These are phyloP conservation scores for Rutstroemia sp. DNA, from an alignment of 2,329 filamentous ascomycete species.

Conservation along the genomic window DNA sequence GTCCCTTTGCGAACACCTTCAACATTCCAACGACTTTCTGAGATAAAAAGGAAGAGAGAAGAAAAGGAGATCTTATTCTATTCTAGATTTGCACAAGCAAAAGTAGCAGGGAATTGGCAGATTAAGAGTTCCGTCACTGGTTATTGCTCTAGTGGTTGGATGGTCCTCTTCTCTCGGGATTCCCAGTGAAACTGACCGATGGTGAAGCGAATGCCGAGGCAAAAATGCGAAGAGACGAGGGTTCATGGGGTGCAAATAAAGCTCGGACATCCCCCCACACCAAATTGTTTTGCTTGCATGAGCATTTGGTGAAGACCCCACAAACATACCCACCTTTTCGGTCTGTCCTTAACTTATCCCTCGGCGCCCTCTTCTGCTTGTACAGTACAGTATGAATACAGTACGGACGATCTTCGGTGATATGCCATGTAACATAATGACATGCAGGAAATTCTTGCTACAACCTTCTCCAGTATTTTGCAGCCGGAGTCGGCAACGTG, in stretches of 20 bases:
- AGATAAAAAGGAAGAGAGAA: slow-evolving; percentile 7
- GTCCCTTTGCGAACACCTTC: slow-evolving; percentile 28
- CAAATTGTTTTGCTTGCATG: neutral
- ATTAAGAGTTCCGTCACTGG: slow-evolving; percentile 1
- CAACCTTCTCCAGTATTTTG: neutral
- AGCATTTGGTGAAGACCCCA: neutral
- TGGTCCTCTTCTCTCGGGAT: slow-evolving; percentile 1
- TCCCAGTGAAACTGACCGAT: neutral
- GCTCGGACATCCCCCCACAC: neutral
- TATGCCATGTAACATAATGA: neutral
- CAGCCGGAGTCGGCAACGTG: neutral
- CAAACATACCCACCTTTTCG: neutral
- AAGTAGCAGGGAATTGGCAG: slow-evolving; percentile 3
- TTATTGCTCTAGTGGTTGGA: neutral
- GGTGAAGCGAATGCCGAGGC: slow-evolving; percentile 4
- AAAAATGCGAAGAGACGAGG: neutral
- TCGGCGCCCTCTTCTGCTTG: no score
- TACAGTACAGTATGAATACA: neutral
- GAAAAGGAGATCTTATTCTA: slow-evolving; percentile 3
- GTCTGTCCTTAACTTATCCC: neutral
- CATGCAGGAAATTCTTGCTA: neutral
- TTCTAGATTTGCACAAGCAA: slow-evolving; percentile 11
- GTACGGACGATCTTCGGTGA: neutral
- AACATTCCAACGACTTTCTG: slow-evolving; percentile 26
- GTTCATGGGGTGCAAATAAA: neutral